Base-by-base conservation (phyloP, 148 eudicot species). In the Dianthus caryophyllus region DNA sequence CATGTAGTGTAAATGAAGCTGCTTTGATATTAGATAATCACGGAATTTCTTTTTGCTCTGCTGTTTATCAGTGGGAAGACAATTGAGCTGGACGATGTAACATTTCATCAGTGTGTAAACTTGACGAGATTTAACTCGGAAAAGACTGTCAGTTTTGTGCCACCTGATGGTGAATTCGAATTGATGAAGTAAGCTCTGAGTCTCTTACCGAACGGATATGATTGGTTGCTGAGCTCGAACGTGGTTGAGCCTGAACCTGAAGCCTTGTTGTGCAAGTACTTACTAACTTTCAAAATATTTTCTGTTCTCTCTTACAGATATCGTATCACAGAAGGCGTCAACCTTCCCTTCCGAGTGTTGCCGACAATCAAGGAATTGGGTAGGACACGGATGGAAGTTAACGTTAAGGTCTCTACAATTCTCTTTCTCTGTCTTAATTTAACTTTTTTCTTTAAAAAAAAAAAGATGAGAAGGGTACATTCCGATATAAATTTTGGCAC, bases 151-250 rank as follows among this genome's bases (percentile, higher is more conserved):
- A 94, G 99, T 72, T 94, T 94, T 71, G 99, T 94, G 68, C 99
- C 99, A 56, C 99, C 99, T 44, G 99, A 94, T 85, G 99, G 99
- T 82, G 99, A 94, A 94, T 90, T 94, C 79, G 97, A 94, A 77
- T 78, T 94, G 76, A 94, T 94, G 99, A 94, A 94, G 99, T 94
- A 88, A 83, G 89, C 38, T 75, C 44, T 50, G 58, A 6, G n/a
- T 21, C 20, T 52, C 63, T 20, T 39, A 51, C 39, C 48, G 21
- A 49, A 49, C 9, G 29, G 57, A 53, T 9, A 53, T 53, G 9
- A 49, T 49, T 17, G 21, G 53, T 49, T 17, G 3, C 53, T 18
- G 53, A 49, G 21, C 22, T 49, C 53, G 17, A 5, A 21, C 53
- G 17, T 49, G 53, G 17, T 49, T n/a, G 11, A 6, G 14, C 4